These are phyloP conservation scores for Strigomonas galati DNA, from an alignment of 208 protist species.

Conservation along the genomic window DNA sequence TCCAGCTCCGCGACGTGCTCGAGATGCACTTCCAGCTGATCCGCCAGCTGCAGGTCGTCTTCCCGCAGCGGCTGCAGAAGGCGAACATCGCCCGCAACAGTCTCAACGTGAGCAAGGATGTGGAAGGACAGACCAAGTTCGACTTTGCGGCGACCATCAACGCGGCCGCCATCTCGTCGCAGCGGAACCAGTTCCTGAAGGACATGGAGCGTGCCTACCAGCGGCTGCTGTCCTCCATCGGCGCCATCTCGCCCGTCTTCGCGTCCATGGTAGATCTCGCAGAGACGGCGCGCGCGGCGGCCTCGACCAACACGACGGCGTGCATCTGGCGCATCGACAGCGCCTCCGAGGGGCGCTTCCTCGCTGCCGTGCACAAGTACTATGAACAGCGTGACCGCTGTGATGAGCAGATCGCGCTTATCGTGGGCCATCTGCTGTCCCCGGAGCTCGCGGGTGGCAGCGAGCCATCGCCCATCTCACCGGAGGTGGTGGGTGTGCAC, in stretches of 20 bases:
- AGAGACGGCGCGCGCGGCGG: neutral
- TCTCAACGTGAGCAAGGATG: constrained; percentile 8
- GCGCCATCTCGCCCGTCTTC: neutral
- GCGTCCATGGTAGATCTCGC: constrained; percentile 1
- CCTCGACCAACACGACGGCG: neutral
- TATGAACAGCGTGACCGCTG: constrained; percentile 30
- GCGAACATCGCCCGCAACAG: constrained; percentile 5
- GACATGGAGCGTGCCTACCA: constrained; percentile 12
- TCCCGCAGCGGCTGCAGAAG: constrained; percentile 16
- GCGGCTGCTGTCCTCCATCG: constrained; percentile 9
- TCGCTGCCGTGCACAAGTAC: constrained; percentile 42
- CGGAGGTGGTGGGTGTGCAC: neutral
- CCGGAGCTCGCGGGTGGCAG: constrained; percentile 27
- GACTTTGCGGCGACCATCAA: neutral
- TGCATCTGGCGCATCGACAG: constrained; percentile 49
- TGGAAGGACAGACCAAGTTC: neutral
- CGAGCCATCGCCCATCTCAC: neutral
- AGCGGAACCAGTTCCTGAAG: constrained; percentile 10
- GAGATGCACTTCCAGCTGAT: constrained; percentile 50
- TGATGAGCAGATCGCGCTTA: constrained; percentile 66
- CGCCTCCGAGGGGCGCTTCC: constrained; percentile 35
- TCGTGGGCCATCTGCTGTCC: constrained; percentile 64
- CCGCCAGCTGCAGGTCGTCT: constrained; percentile 47
- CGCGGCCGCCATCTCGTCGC: neutral
- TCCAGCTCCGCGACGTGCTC: constrained; percentile 36